These are phyloP conservation scores for Castanea sativa DNA, from an alignment of 306 rosid species.

Conservation along the genomic window DNA sequence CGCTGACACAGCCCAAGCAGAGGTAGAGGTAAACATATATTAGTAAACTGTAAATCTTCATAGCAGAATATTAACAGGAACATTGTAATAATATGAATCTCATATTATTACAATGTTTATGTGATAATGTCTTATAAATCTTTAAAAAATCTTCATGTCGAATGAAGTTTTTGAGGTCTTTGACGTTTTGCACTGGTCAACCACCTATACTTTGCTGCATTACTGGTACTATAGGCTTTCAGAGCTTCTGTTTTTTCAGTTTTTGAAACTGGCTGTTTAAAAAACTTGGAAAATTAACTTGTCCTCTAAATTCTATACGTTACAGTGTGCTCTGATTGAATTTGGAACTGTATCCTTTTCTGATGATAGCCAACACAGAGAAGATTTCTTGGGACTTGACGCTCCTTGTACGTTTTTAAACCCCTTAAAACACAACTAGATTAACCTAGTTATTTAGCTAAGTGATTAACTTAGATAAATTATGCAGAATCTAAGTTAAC, in stretches of 20 bases:
- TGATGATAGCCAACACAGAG: not conserved
- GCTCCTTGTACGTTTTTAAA: not conserved
- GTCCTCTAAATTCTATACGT: not conserved
- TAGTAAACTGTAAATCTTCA: not conserved
- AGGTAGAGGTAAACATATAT: slow-evolving; percentile 36
- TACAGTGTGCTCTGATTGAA: slow-evolving; percentile 2
- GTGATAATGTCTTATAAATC: slow-evolving; percentile 19
- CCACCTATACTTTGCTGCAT: not conserved
- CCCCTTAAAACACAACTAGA: too few species aligned
- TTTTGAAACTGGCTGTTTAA: not conserved
- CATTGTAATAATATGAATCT: slow-evolving; percentile 17
- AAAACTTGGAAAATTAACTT: slow-evolving; percentile 7
- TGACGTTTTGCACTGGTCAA: not conserved
- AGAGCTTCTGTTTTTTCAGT: not conserved
- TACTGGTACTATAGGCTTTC: not conserved
- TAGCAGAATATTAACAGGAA: slow-evolving; percentile 2
- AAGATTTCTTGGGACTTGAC: not conserved
- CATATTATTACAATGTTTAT: not conserved
- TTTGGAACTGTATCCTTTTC: not conserved
- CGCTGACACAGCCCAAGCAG: slow-evolving; percentile 21
- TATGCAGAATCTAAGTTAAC: too few species aligned
- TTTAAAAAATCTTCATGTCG: not conserved
- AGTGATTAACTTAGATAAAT: too few species aligned
- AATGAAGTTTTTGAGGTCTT: slow-evolving; percentile 5
- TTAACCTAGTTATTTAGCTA: too few species aligned